Base-by-base conservation (phyloP, 495 filamentous ascomycete species). In the Aspergillus biplanus region DNA sequence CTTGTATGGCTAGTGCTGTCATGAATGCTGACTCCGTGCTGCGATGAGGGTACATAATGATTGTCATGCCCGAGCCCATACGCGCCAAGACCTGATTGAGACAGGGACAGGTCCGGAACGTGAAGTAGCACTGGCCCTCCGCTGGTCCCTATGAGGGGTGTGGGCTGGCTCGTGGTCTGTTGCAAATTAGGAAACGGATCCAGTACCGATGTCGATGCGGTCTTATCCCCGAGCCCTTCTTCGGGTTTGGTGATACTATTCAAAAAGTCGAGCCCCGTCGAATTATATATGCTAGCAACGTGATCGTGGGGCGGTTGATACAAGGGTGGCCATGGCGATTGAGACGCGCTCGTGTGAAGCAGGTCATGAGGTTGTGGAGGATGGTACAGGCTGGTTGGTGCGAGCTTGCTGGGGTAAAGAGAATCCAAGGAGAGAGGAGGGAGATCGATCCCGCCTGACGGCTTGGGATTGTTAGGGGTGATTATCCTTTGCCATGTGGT, bases 401-500 rank as follows among this genome's bases (percentile, higher is more conserved):
- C 62, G 7, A 73, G 73, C 50, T 76, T 76, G 62, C 68, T 75
- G 58, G 78, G 63, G 31, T 76, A 65, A 44, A 78, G 74, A 0
- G 77, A 74, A 34, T 80, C 77, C 42, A 79, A 59, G 8, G 77
- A 75, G 18, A 80, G 70, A 49, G 78, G 76, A 42, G 75, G 76
- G 15, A 80, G 72, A 46, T 77, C 76, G n/a, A 79, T 73, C 5
- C 73, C 75, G 18, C 69, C 65, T 15, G 60, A 56, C 13, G 75
- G 63, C 32, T 71, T 66, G 2, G 79, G 77, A 62, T 78, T 82
- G 52, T 74, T 78, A 48, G 78, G 78, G 15, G 80, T 73, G 21
- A 79, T 71, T n/a, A 86, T 66, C 34, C 72, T 73, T 61, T 79
- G 73, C 83, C 83, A 86, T n/a, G 76, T 81, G 4, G 82, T 84